These are phyloP conservation scores for Psidium guajava DNA, from an alignment of 345 rosid genomes.

Conservation along the genomic window DNA sequence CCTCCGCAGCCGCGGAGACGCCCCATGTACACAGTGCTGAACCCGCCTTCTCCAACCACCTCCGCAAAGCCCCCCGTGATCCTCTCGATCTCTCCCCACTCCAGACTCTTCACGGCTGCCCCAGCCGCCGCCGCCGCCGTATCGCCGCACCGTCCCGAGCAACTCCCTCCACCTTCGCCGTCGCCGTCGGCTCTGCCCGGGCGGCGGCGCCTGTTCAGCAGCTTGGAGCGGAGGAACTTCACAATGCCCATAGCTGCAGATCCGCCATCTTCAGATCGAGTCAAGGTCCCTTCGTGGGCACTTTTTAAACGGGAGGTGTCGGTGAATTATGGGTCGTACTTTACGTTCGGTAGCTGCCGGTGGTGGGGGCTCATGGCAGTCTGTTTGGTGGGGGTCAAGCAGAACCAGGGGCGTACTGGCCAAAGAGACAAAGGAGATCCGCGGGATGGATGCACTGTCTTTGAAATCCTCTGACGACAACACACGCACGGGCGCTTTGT, in stretches of 20 bases:
- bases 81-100: constrained; percentile 3
- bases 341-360: neutral
- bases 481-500: too few species aligned
- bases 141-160: neutral
- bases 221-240: constrained; percentile 2
- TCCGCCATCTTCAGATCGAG: neutral
- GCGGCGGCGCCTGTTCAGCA: neutral
- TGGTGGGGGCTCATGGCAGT: neutral
- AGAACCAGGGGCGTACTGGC: neutral
- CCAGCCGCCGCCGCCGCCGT: neutral
- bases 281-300: neutral
- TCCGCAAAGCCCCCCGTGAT: neutral
- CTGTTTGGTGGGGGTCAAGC: neutral
- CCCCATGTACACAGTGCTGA: constrained; percentile 13
- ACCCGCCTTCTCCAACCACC: constrained; percentile 12
- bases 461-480: too few species aligned
- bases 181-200: neutral
- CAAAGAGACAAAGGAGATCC: too few species aligned
- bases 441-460: too few species aligned
- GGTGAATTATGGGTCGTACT: neutral
- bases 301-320: neutral
- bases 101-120: neutral
- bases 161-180: neutral
- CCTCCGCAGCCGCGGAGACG: neutral
- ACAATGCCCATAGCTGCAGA: neutral